Evolutionary conservation across 2,329 filamentous ascomycete genomes (phyloP), one percentile per base, ranked within the genome.

Genomic region (Paracoccidioides brasiliensis): DNA sequence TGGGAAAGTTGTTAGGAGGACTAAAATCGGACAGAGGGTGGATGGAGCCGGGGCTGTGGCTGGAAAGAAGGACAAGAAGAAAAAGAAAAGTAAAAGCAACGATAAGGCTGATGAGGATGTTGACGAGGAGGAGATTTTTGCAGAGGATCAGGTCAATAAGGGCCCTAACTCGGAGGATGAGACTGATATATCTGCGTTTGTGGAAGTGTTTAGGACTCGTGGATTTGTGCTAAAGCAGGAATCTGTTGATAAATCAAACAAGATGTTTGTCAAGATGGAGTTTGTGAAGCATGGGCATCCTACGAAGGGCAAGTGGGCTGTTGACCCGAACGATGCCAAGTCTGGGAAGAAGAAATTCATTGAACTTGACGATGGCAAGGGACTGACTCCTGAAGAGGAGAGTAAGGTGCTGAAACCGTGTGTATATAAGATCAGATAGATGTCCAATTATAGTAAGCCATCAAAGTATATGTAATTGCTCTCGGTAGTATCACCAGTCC

Each of bases 211-310:
- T 60, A 76, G 79, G 52, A 83, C 84, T 62, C 79, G 90, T 22
- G 93, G 93, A 0, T 96, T 98, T 65, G 77, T 90, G n/a, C 78
- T 96, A 35, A 85, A 86, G 63, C 81, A 81, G 79, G 63, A 79
- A 75, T 60, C 84, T 0, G 78, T 95, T 8, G 90, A 98, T 73
- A 74, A 94, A 65, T 81, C 80, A 55, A 98, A 98, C 74, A 94
- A 86, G 74, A 98, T 98, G 93, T 98, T 98, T 75, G 91, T 97
- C 62, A 88, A 86, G 74, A 91, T 98, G 89, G 83, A 86, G 64
- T 98, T 98, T 71, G 77, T 90, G 64, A 98, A 97, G 75, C 82
- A 80, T n/a, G 82, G 82, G 22, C 75, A 82, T 46, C 86, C 90
- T 0, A 78, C 78, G 2, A 85, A 83, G 67, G 90, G 90, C 30